phyloP scores from a whole-genome alignment of 2,329 filamentous ascomycete species.

The Chaetoscypha palmicola region DNA sequence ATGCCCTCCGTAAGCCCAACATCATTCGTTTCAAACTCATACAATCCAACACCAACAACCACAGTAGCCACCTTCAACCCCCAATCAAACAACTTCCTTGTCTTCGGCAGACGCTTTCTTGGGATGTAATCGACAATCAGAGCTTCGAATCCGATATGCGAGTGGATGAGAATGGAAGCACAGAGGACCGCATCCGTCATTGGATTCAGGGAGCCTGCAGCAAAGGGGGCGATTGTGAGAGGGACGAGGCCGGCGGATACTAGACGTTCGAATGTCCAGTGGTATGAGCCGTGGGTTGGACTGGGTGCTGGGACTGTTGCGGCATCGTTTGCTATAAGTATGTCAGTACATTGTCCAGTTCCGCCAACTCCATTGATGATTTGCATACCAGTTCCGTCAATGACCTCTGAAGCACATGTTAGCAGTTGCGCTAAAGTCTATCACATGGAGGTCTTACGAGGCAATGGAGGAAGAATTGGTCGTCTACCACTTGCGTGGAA shows the following conservation, averaged over 20 bases:
- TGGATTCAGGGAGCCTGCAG: constrained; percentile 84
- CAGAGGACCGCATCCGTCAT: constrained; percentile 80
- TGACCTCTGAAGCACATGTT: constrained; percentile 52
- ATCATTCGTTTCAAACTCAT: constrained; percentile 99
- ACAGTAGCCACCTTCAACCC: constrained; percentile 71
- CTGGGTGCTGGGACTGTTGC: constrained; percentile 64
- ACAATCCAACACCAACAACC: constrained; percentile 78
- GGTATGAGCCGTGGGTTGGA: constrained; percentile 86
- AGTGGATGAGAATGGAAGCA: constrained; percentile 78
- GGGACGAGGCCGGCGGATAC: constrained; percentile 78
- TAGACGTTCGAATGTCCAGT: constrained; percentile 94
- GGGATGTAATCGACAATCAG: constrained; percentile 91
- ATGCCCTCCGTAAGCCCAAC: constrained; percentile 87
- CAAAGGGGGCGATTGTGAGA: constrained; percentile 84
- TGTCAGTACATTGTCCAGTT: constrained; percentile 13
- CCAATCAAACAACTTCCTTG: constrained; percentile 66
- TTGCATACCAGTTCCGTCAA: constrained; percentile 65
- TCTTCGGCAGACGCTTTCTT: constrained; percentile 57
- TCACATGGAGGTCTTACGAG: constrained; percentile 55
- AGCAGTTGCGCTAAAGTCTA: constrained; percentile 31
- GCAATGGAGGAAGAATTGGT: constrained; percentile 73
- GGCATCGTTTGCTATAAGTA: constrained; percentile 71
- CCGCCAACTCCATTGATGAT: neutral
- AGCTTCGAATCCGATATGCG: constrained; percentile 90
- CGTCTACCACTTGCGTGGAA: constrained; percentile 80